phyloP scores from a whole-genome alignment of 1,284 basidiomycete species.

The Farysia itapuensis region DNA sequence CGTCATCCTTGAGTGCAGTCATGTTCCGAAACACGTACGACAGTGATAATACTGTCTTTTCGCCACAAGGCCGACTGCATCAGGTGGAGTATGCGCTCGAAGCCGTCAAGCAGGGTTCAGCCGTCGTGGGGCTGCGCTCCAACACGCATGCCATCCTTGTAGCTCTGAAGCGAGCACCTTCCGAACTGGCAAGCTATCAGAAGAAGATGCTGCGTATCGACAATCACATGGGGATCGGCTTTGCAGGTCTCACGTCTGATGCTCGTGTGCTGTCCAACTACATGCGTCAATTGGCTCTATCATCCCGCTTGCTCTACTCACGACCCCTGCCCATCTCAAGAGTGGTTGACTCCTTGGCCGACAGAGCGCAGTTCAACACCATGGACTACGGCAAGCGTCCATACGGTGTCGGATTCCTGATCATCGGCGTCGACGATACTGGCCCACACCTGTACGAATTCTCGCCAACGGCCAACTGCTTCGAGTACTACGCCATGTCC shows the following conservation, averaged over 20 bases:
- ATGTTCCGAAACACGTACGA: slow-evolving; percentile 59
- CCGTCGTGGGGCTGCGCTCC: slow-evolving; percentile 90
- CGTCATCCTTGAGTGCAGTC: no score
- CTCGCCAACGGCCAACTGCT: slow-evolving; percentile 93
- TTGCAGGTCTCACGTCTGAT: slow-evolving; percentile 95
- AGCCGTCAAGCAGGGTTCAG: slow-evolving; percentile 98
- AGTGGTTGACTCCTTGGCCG: slow-evolving; percentile 88
- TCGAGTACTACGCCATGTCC: slow-evolving; percentile 97
- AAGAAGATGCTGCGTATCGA: slow-evolving; percentile 99
- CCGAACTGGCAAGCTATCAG: slow-evolving; percentile 96
- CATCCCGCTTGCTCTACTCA: slow-evolving; percentile 89
- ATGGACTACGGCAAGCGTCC: slow-evolving; percentile 97
- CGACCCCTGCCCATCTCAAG: slow-evolving; percentile 91
- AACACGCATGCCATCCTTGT: slow-evolving; percentile 93
- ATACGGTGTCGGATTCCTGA: slow-evolving; percentile 97
- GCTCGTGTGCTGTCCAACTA: slow-evolving; percentile 87
- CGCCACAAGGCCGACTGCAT: slow-evolving; percentile 65
- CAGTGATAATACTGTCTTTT: slow-evolving; percentile 59
- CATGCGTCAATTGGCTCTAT: slow-evolving; percentile 98
- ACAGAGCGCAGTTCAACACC: slow-evolving; percentile 99
- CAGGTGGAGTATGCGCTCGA: slow-evolving; percentile 99
- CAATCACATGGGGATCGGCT: slow-evolving; percentile 97
- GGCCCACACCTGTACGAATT: slow-evolving; percentile 98
- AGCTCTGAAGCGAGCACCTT: slow-evolving; percentile 97
- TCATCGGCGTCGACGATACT: slow-evolving; percentile 89